phyloP scores from a whole-genome alignment of 768 basidiomycete species.

The Mycena albidolilacea region DNA sequence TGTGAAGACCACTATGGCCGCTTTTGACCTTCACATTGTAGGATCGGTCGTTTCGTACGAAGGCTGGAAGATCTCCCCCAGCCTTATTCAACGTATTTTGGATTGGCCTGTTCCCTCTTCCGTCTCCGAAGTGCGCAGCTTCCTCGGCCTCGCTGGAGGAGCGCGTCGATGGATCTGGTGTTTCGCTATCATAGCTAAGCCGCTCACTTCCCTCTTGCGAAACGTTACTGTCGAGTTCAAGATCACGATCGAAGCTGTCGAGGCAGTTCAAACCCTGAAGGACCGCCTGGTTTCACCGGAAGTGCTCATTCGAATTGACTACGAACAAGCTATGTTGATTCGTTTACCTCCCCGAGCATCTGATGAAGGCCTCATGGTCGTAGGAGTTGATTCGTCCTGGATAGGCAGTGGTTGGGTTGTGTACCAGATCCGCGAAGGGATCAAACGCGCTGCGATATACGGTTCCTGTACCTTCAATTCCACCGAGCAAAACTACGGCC shows the following conservation, averaged over 20 bases:
- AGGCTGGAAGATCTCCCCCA: constrained; percentile 48
- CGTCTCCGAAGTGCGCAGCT: constrained; percentile 42
- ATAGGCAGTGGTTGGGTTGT: constrained; percentile 54
- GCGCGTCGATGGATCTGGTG: constrained; percentile 43
- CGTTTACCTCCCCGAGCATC: constrained; percentile 19
- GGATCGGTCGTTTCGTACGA: constrained; percentile 46
- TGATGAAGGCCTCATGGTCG: constrained; percentile 46
- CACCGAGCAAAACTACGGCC: constrained; percentile 50
- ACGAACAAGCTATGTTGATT: constrained; percentile 34
- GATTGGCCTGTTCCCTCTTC: constrained; percentile 44
- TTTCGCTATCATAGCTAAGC: constrained; percentile 45
- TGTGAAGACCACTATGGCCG: constrained; percentile 44
- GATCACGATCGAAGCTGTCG: constrained; percentile 41
- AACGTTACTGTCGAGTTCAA: constrained; percentile 41
- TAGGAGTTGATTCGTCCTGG: constrained; percentile 52
- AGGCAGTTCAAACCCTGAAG: constrained; percentile 48
- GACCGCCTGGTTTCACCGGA: constrained; percentile 39
- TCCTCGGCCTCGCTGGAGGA: constrained; percentile 45
- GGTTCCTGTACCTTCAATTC: constrained; percentile 54
- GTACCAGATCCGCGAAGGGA: constrained; percentile 45
- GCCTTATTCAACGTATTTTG: constrained; percentile 43
- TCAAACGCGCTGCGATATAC: constrained; percentile 45
- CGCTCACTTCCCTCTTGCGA: constrained; percentile 40
- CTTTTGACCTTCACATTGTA: constrained; percentile 45
- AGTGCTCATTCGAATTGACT: constrained; percentile 52